A percentile compares a stretch with the other conserved stretches of the same genome.
Evolutionary conservation across 441 rosid genomes (phyloP).

Genomic region (Aleurites moluccanus): DNA sequence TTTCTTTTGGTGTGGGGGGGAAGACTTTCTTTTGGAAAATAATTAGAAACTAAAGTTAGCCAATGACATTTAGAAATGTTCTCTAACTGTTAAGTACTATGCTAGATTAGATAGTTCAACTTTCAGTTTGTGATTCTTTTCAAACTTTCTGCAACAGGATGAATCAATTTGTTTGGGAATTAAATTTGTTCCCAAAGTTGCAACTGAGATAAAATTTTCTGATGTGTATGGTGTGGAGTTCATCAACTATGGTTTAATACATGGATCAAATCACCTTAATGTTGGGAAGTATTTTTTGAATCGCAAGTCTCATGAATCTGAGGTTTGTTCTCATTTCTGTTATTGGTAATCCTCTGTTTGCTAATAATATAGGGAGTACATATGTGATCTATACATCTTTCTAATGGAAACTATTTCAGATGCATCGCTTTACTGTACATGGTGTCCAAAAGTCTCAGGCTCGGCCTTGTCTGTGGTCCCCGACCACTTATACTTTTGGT

Average conservation of each 20-base stretch:
- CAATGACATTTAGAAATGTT: background rate
- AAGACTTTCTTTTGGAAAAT: background rate
- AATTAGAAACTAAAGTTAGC: background rate
- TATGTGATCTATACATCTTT: slow-evolving; percentile 8
- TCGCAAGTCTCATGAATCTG: slow-evolving; percentile 31
- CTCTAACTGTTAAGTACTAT: background rate
- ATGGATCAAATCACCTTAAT: slow-evolving; percentile 34
- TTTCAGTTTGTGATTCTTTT: slow-evolving; percentile 21
- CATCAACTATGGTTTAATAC: slow-evolving; percentile 36
- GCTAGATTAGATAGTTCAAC: slow-evolving; percentile 6
- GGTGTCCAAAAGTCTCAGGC: slow-evolving; percentile 51
- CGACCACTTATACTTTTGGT: slow-evolving; percentile 53
- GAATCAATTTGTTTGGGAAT: slow-evolving; percentile 56
- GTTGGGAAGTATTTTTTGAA: slow-evolving; percentile 41
- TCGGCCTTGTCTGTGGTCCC: slow-evolving; percentile 68
- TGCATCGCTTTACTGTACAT: slow-evolving; percentile 60
- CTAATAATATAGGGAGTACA: slow-evolving; percentile 7
- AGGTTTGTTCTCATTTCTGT: slow-evolving; percentile 46
- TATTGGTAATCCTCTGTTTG: background rate
- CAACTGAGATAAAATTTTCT: slow-evolving; percentile 47
- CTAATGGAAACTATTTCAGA: slow-evolving; percentile 41
- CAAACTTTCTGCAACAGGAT: slow-evolving; percentile 43
- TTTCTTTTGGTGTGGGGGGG: no score
- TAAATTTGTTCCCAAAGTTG: slow-evolving; percentile 32
- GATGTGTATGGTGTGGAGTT: slow-evolving; percentile 77